phyloP scores from a whole-genome alignment of 306 rosid species.

The Pyrus bretschneideri region DNA sequence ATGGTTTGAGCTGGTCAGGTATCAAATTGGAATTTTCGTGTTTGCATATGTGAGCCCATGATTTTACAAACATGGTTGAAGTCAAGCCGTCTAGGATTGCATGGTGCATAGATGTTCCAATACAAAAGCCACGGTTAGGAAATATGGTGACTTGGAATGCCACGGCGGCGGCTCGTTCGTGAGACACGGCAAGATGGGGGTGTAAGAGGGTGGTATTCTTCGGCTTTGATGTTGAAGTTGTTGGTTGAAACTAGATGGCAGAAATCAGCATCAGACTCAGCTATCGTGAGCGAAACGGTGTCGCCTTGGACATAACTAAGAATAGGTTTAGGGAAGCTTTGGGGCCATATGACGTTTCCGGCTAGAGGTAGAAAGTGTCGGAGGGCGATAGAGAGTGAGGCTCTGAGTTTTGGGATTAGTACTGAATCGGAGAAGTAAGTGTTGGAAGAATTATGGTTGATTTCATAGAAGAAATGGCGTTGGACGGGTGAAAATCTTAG shows the following conservation, averaged over 20 bases:
- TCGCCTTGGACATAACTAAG: slow-evolving; percentile 16
- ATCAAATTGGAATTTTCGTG: background rate
- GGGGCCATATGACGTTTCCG: slow-evolving; percentile 41
- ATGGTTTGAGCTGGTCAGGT: slow-evolving; percentile 21
- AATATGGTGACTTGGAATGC: slow-evolving; percentile 48
- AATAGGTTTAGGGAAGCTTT: background rate
- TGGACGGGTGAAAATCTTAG: slow-evolving; percentile 7
- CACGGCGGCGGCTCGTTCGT: slow-evolving; percentile 13
- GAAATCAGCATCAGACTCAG: slow-evolving; percentile 27
- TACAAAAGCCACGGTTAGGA: slow-evolving; percentile 30
- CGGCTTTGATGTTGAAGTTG: background rate
- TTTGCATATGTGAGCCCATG: slow-evolving; percentile 43
- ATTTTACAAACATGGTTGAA: slow-evolving; percentile 36
- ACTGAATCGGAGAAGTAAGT: background rate
- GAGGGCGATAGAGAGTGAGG: slow-evolving; percentile 49
- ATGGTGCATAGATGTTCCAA: slow-evolving; percentile 40
- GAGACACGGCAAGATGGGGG: slow-evolving; percentile 21
- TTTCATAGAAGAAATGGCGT: background rate
- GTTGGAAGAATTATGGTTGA: slow-evolving; percentile 19
- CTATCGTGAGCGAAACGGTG: slow-evolving; percentile 25
- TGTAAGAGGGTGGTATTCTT: slow-evolving; percentile 19
- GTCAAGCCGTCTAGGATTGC: slow-evolving; percentile 44
- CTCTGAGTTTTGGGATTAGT: slow-evolving; percentile 30
- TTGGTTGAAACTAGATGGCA: background rate
- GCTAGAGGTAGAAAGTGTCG: slow-evolving; percentile 44